These are phyloP conservation scores for Sesbania bispinosa DNA, from an alignment of 306 rosid genomes.

Conservation along the genomic window DNA sequence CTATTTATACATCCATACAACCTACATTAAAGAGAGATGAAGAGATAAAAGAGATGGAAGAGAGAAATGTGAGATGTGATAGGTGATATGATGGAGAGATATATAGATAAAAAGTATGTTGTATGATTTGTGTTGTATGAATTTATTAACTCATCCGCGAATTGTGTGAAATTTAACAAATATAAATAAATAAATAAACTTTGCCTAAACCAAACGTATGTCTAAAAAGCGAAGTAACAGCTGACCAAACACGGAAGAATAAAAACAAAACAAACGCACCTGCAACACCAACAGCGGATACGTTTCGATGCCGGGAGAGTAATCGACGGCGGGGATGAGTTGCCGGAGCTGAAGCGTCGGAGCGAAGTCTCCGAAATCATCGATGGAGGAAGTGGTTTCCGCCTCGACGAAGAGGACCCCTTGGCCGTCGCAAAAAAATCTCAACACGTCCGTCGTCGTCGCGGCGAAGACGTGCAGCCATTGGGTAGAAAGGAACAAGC, in stretches of 20 bases:
- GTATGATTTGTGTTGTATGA: too few relatives aligned
- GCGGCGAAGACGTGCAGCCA: slow-evolving; percentile 68
- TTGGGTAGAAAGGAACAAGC: slow-evolving; percentile 69
- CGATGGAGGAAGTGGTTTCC: slow-evolving; percentile 36
- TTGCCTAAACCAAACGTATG: not conserved
- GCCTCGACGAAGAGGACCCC: slow-evolving; percentile 84
- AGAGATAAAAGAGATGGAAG: too few relatives aligned
- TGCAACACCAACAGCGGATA: slow-evolving; percentile 64
- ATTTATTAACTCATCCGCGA: too few relatives aligned
- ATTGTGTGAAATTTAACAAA: not conserved
- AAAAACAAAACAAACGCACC: slow-evolving; percentile 30
- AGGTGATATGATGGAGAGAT: too few relatives aligned
- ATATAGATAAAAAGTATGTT: too few relatives aligned
- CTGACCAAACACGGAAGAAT: not conserved
- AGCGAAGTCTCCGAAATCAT: slow-evolving; percentile 73
- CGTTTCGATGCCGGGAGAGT: slow-evolving; percentile 61
- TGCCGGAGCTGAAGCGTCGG: slow-evolving; percentile 64
- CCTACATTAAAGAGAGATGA: too few relatives aligned
- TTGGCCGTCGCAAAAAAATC: slow-evolving; percentile 59
- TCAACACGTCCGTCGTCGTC: slow-evolving; percentile 77
- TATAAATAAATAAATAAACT: not conserved
- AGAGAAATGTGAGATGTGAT: too few relatives aligned
- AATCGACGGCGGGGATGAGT: slow-evolving; percentile 71
- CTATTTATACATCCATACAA: too few relatives aligned
- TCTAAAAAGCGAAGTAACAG: not conserved